phyloP scores from a whole-genome alignment of 371 early-diverging fungal species.

The Rhizopus arrhizus region DNA sequence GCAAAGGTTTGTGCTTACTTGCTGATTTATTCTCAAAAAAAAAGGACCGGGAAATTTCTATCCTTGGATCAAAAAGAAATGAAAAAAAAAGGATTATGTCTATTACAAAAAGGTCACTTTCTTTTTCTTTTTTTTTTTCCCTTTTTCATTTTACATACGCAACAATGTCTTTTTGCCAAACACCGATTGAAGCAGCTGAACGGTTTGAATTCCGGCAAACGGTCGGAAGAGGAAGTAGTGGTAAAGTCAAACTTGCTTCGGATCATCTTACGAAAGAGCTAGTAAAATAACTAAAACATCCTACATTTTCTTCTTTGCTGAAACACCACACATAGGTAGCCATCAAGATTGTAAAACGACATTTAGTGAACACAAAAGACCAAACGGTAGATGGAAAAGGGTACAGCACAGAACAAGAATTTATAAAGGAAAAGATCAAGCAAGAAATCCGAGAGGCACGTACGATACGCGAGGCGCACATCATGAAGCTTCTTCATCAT shows the following conservation, averaged over 20 bases:
- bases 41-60: not conserved
- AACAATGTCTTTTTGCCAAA: not conserved
- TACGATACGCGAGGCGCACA: conserved; percentile 88
- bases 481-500: conserved; percentile 91
- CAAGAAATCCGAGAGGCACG: conserved; percentile 82
- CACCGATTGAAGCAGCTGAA: conserved; percentile 7
- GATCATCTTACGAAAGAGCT: conserved; percentile 44
- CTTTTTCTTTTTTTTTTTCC: not conserved
- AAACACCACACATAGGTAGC: conserved; percentile 30
- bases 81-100: not conserved
- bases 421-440: conserved; percentile 27
- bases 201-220: conserved; percentile 22
- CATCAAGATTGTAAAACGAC: conserved; percentile 47
- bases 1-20: too few relatives aligned
- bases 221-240: conserved; percentile 44
- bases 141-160: not conserved
- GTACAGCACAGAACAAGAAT: conserved; percentile 16
- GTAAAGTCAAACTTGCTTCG: conserved; percentile 46
- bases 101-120: not conserved
- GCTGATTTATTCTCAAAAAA: not conserved
- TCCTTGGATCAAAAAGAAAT: not conserved
- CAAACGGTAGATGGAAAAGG: too few relatives aligned
- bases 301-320: not conserved
- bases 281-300: conserved; percentile 20
- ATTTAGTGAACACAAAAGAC: not conserved